phyloP scores from a whole-genome alignment of 345 rosid genomes.

The Heritiera littoralis region DNA sequence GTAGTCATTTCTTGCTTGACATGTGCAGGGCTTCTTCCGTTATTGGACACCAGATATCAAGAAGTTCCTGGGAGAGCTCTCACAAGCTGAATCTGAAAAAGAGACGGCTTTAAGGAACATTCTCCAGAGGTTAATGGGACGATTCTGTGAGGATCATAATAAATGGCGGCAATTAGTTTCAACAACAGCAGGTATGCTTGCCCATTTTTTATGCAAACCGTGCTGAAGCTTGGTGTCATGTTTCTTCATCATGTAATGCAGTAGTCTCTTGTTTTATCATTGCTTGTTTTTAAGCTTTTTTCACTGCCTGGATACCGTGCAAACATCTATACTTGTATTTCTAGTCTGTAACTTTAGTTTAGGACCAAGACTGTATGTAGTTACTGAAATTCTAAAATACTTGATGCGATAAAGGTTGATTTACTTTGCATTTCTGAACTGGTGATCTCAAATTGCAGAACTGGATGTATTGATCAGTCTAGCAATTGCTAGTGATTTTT shows the following conservation, averaged over 20 bases:
- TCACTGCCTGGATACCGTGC: neutral
- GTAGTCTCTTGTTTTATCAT: neutral
- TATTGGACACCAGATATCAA: conserved; percentile 90
- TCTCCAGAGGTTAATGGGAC: conserved; percentile 69
- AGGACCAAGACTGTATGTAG: neutral
- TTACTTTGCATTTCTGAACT: conserved; percentile 28
- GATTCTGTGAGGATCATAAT: conserved; percentile 72
- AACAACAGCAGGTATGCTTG: conserved; percentile 64
- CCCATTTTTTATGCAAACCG: conserved; percentile 18
- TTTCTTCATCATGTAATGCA: neutral
- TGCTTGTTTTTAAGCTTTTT: neutral
- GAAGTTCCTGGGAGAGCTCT: conserved; percentile 61
- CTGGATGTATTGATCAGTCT: conserved; percentile 90
- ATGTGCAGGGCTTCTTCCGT: conserved; percentile 76
- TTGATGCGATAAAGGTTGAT: neutral
- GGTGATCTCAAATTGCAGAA: conserved; percentile 49
- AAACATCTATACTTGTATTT: neutral
- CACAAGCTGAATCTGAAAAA: conserved; percentile 82
- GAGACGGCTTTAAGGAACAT: conserved; percentile 75
- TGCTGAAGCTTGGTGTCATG: conserved; percentile 5
- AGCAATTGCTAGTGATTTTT: conserved; percentile 81
- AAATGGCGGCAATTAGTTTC: conserved; percentile 84
- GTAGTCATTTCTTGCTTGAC: conserved; percentile 12
- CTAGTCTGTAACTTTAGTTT: neutral
- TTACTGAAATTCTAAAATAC: neutral